These are phyloP conservation scores for Wickerhamomyces xylosicus DNA, from an alignment of 805 yeast genomes.

Conservation along the genomic window DNA sequence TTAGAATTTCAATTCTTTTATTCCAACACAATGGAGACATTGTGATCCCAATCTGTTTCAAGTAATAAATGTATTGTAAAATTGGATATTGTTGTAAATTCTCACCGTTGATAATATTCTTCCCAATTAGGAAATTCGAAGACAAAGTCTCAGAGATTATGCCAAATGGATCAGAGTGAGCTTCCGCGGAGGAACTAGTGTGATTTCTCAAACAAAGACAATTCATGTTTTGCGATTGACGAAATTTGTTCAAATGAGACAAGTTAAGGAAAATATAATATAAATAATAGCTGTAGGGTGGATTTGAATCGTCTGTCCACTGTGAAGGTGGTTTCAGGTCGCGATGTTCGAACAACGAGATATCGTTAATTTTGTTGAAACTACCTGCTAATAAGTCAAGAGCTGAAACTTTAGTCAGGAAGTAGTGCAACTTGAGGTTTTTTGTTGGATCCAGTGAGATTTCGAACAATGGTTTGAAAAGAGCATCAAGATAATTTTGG, in stretches of 20 bases:
- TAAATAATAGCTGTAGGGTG: slow-evolving; percentile 29
- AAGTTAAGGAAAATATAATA: slow-evolving; percentile 22
- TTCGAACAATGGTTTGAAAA: slow-evolving; percentile 25
- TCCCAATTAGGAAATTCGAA: slow-evolving; percentile 14
- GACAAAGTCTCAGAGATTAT: slow-evolving; percentile 17
- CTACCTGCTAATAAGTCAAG: slow-evolving; percentile 22
- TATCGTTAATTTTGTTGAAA: slow-evolving; percentile 12
- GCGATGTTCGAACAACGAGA: slow-evolving; percentile 11
- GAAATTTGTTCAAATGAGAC: slow-evolving; percentile 13
- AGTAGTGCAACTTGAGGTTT: slow-evolving; percentile 21
- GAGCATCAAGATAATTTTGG: slow-evolving; percentile 21
- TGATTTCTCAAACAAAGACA: slow-evolving; percentile 15
- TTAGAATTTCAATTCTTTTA: slow-evolving; percentile 14
- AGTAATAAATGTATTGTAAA: slow-evolving; percentile 17
- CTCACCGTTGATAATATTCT: slow-evolving; percentile 18
- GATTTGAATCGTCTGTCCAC: slow-evolving; percentile 26
- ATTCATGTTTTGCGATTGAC: slow-evolving; percentile 10
- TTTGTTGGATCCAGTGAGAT: slow-evolving; percentile 14
- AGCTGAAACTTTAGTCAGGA: slow-evolving; percentile 22
- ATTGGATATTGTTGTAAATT: slow-evolving; percentile 14
- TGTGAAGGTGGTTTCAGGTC: slow-evolving; percentile 16
- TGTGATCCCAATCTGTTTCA: slow-evolving; percentile 20
- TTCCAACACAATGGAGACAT: slow-evolving; percentile 22
- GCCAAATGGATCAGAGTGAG: too few species aligned
- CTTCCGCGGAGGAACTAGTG: slow-evolving; percentile 13